Evolutionary conservation across 148 eudicot genomes (phyloP).

Genomic region (Rhododendron simsii): DNA sequence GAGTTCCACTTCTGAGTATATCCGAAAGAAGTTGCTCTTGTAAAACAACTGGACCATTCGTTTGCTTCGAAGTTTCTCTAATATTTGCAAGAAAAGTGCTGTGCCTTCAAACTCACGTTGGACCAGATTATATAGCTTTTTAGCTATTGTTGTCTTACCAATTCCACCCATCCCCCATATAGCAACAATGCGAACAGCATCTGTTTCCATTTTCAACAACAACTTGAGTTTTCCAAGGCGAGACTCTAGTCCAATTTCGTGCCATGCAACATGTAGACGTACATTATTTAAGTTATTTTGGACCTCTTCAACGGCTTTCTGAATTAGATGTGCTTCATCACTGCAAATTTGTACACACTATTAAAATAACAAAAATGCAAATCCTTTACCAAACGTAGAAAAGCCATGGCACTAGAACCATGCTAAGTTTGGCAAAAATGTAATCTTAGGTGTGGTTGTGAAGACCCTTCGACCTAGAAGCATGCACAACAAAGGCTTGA

Average conservation of each 20-base stretch:
- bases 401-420: too few species aligned
- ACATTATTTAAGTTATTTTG: neutral
- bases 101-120: neutral
- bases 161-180: constrained; percentile 8
- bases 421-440: too few species aligned
- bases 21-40: constrained; percentile 7
- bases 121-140: neutral
- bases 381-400: too few species aligned
- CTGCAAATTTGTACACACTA: neutral
- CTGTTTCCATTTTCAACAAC: neutral
- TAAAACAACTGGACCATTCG: neutral
- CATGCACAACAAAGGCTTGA: too few species aligned
- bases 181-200: constrained; percentile 5
- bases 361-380: too few species aligned
- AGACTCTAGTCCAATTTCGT: constrained; percentile 5
- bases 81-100: constrained; percentile 6
- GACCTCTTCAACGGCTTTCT: neutral
- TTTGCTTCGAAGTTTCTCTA: neutral
- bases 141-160: neutral
- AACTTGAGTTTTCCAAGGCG: neutral
- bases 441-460: too few species aligned
- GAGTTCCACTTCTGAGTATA: neutral
- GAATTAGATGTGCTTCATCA: neutral
- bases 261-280: constrained; percentile 1
- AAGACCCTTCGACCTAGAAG: too few species aligned